Conservation (phyloP, 495 filamentous ascomycete species). For the Aspergillus carlsbadensis region DNA sequence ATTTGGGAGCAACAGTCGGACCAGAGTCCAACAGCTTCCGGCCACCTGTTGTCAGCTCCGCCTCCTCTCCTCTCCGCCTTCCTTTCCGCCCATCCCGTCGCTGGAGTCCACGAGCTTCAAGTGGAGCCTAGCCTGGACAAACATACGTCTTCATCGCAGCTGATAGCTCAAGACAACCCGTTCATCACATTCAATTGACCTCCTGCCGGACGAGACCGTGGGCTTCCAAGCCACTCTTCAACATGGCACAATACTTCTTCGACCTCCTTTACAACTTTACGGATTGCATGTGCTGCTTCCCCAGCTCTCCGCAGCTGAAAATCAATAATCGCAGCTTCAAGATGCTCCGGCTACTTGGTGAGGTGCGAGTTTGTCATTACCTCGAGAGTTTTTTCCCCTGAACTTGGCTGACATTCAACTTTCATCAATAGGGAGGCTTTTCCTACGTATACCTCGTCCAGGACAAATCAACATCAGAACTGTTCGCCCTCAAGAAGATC, state of each 20-base stretch:
- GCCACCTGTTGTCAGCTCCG: neutral
- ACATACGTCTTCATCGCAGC: neutral
- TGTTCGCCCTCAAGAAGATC: slow-evolving; percentile 98
- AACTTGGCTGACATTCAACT: neutral
- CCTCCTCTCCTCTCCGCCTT: slow-evolving; percentile 6
- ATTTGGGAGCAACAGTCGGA: neutral
- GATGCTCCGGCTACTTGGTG: slow-evolving; percentile 87
- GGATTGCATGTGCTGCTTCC: slow-evolving; percentile 94
- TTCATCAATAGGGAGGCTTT: slow-evolving; percentile 73
- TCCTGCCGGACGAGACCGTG: neutral
- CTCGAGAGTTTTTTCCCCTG: neutral
- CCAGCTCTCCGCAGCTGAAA: slow-evolving; percentile 86
- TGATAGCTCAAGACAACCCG: neutral
- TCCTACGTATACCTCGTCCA: slow-evolving; percentile 98
- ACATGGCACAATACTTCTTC: slow-evolving; percentile 82
- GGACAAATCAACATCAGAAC: slow-evolving; percentile 72
- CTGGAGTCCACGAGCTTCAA: neutral
- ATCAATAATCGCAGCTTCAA: slow-evolving; percentile 96
- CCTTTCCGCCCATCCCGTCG: slow-evolving; percentile 3
- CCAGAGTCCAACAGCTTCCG: neutral
- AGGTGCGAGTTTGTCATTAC: slow-evolving; percentile 49
- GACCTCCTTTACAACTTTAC: slow-evolving; percentile 88
- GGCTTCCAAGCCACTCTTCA: slow-evolving; percentile 2
- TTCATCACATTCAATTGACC: neutral
- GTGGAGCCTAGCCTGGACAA: slow-evolving; percentile 1